A percentile compares a stretch with the other conserved stretches of the same genome.
phyloP scores from a whole-genome alignment of 495 filamentous ascomycete species.

The Penicillium alfredii region DNA sequence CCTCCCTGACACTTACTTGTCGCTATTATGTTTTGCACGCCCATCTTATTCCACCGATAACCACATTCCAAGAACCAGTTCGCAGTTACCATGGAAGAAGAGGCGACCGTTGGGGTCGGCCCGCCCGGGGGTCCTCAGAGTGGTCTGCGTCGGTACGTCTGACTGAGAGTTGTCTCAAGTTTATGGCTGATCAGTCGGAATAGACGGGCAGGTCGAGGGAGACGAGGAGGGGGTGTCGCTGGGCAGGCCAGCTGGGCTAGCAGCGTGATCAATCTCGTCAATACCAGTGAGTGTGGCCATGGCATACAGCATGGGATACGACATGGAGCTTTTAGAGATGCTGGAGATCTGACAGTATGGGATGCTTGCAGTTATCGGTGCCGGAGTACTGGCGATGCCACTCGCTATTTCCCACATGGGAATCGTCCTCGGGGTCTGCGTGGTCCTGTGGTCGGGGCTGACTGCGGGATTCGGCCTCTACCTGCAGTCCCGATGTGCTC shows the following conservation, averaged over 20 bases:
- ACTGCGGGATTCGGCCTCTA: slow-evolving; percentile 92
- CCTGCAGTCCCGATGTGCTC: slow-evolving; percentile 84
- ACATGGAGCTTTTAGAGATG: too few relatives aligned
- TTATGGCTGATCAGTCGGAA: slow-evolving; percentile 12
- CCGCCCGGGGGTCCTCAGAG: slow-evolving; percentile 17
- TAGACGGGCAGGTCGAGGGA: slow-evolving; percentile 44
- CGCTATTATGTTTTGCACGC: slow-evolving; percentile 24
- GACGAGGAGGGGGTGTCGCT: slow-evolving; percentile 42
- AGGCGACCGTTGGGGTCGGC: slow-evolving; percentile 25
- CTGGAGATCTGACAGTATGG: slow-evolving; percentile 3
- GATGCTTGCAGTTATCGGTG: slow-evolving; percentile 66
- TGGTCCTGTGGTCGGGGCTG: slow-evolving; percentile 85
- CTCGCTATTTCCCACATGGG: slow-evolving; percentile 88
- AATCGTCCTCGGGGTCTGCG: slow-evolving; percentile 70
- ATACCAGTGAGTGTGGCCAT: slow-evolving; percentile 58
- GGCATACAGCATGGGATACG: too few relatives aligned
- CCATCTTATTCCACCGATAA: slow-evolving; percentile 11
- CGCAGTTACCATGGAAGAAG: slow-evolving; percentile 27
- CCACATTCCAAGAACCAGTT: slow-evolving; percentile 2
- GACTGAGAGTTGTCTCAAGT: not conserved
- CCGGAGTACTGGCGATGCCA: slow-evolving; percentile 92
- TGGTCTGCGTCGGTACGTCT: slow-evolving; percentile 30
- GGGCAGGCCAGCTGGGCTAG: slow-evolving; percentile 85
- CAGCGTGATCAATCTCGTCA: slow-evolving; percentile 90
- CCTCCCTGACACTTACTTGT: slow-evolving; percentile 15